A percentile compares a stretch with the other conserved stretches of the same genome.
Conservation (phyloP, 371 early-diverging fungal species). For the Capillidium heterosporum region DNA sequence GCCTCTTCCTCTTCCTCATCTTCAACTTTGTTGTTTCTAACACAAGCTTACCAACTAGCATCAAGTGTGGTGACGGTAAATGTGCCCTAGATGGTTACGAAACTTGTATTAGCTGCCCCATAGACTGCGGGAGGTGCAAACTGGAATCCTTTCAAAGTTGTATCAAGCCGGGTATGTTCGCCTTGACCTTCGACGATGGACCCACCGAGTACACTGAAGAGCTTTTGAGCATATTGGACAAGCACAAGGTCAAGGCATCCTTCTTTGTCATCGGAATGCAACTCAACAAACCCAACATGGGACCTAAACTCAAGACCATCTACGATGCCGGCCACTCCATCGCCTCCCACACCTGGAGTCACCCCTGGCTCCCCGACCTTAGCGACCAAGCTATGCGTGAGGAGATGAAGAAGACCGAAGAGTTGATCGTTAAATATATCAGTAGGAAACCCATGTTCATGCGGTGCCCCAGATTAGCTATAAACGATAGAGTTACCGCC, state of each 20-base stretch:
- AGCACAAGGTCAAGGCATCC: constrained; percentile 29
- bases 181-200: constrained; percentile 12
- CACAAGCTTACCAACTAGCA: background rate
- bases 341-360: constrained; percentile 29
- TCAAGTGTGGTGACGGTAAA: background rate
- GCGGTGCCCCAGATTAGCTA: constrained; percentile 14
- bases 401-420: constrained; percentile 13
- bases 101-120: background rate
- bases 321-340: constrained; percentile 21
- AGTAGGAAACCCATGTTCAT: constrained; percentile 25
- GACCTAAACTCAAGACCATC: background rate
- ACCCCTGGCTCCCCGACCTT: constrained; percentile 19
- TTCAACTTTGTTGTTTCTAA: too few species aligned
- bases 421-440: constrained; percentile 13
- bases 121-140: background rate
- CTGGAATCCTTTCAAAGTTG: background rate
- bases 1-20: too few species aligned
- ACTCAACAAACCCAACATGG: background rate
- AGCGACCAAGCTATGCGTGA: constrained; percentile 14
- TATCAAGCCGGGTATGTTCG: background rate
- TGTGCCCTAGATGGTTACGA: background rate
- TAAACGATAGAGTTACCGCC: background rate
- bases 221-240: constrained; percentile 24
- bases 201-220: background rate
- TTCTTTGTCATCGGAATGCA: constrained; percentile 40